A percentile compares a stretch with the other conserved stretches of the same genome.
Evolutionary conservation across 2,329 filamentous ascomycete genomes (phyloP).

Genomic region (Xylaria sp.): DNA sequence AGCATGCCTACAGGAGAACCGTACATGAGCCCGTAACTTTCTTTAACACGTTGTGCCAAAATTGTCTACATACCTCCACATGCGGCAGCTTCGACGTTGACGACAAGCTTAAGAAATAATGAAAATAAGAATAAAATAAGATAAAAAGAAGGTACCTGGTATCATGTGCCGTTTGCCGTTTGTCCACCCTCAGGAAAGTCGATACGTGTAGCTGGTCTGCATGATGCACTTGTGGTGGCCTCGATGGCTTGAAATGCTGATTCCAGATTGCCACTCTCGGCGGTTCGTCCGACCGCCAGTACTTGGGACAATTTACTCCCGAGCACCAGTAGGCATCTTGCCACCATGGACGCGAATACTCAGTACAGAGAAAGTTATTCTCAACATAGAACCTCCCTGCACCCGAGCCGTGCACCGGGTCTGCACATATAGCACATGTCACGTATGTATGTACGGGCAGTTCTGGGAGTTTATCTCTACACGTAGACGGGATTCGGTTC

Average conservation of each 20-base stretch:
- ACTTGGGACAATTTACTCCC: no score
- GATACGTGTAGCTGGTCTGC: not conserved
- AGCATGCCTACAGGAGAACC: not conserved
- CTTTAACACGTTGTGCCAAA: slow-evolving; percentile 15
- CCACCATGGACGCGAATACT: slow-evolving; percentile 10
- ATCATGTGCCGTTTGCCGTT: slow-evolving; percentile 5
- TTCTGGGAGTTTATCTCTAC: no score
- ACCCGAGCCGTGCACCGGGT: not conserved
- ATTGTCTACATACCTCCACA: slow-evolving; percentile 6
- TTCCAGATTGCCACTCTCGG: not conserved
- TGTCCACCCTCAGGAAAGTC: not conserved
- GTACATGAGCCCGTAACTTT: not conserved
- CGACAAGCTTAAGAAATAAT: not conserved
- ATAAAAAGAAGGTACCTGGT: slow-evolving; percentile 7
- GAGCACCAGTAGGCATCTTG: not conserved
- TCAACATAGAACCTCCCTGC: slow-evolving; percentile 3
- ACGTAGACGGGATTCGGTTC: slow-evolving; percentile 8
- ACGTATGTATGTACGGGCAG: not conserved
- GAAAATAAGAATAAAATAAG: no score
- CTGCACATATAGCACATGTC: not conserved
- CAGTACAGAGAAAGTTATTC: not conserved
- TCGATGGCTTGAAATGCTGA: slow-evolving; percentile 3
- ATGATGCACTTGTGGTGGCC: not conserved
- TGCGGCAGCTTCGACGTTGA: slow-evolving; percentile 1
- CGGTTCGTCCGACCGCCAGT: not conserved